Conservation (phyloP, 345 rosid genomes). For the Fremontodendron californicum region DNA sequence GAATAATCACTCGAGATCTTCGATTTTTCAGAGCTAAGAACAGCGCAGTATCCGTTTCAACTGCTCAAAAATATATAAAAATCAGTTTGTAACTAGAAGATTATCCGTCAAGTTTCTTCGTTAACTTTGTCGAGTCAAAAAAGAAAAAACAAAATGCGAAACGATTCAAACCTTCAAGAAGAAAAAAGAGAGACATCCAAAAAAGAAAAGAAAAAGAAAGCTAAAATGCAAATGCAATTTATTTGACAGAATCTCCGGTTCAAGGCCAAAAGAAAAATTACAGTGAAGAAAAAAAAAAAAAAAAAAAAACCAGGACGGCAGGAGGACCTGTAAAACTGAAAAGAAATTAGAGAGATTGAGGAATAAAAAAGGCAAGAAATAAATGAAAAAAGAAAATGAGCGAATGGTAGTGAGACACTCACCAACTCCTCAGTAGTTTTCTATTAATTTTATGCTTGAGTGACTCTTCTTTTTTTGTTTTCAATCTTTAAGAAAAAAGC, state of each 20-base stretch:
- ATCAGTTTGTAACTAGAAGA: slow-evolving; percentile 25
- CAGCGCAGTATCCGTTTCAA: slow-evolving; percentile 9
- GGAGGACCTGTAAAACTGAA: background rate
- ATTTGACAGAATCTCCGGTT: background rate
- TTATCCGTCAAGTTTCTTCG: slow-evolving; percentile 39
- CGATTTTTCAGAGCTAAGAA: slow-evolving; percentile 15
- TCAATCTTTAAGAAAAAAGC: background rate
- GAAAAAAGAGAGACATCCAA: background rate
- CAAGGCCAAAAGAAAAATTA: background rate
- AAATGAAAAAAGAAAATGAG: slow-evolving; percentile 14
- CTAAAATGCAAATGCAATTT: background rate
- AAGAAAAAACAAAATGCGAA: slow-evolving; percentile 16
- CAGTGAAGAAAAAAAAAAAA: slow-evolving; percentile 5
- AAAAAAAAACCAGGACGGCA: too few relatives aligned
- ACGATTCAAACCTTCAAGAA: slow-evolving; percentile 15
- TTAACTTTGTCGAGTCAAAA: slow-evolving; percentile 35
- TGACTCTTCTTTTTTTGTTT: background rate
- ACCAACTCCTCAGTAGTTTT: slow-evolving; percentile 31
- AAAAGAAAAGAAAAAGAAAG: background rate
- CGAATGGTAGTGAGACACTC: slow-evolving; percentile 20
- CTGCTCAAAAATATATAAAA: background rate
- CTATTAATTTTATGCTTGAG: background rate
- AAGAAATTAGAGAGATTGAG: background rate
- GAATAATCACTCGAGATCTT: slow-evolving; percentile 19
- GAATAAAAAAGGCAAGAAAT: background rate